Evolutionary conservation across 164 flowering plant species (phyloP).

Genomic region (Stephania cephalantha): DNA sequence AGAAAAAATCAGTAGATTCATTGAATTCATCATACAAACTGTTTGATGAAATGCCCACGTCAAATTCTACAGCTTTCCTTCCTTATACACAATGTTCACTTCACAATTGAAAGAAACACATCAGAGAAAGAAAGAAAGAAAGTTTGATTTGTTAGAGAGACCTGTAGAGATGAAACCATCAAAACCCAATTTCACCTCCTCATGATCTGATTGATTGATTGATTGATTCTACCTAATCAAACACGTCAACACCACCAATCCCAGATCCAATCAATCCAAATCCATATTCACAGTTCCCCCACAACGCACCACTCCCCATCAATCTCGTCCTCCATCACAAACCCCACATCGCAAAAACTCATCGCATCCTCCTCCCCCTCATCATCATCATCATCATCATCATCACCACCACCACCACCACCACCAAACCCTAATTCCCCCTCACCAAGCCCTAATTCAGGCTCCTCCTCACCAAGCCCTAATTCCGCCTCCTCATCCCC

Average conservation of each 20-base stretch:
- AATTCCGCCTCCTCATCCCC: background rate
- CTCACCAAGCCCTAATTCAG: too few species aligned
- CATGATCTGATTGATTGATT: too few species aligned
- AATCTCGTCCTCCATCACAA: constrained; percentile 32
- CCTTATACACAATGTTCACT: too few species aligned
- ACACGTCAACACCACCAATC: too few species aligned
- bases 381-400: background rate
- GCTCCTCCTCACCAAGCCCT: too few species aligned
- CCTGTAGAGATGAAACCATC: background rate
- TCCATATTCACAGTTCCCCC: constrained; percentile 23
- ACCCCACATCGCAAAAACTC: constrained; percentile 42
- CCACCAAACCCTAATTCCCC: background rate
- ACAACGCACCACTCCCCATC: constrained; percentile 64
- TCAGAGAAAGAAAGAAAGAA: background rate
- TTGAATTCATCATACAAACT: background rate
- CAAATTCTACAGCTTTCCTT: background rate
- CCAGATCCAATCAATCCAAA: background rate
- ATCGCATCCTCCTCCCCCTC: constrained; percentile 19
- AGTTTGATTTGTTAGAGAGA: background rate
- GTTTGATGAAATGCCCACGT: background rate
- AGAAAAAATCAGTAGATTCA: too few species aligned
- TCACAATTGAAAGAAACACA: background rate
- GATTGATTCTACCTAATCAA: too few species aligned
- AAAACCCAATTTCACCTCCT: background rate
- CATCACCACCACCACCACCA: background rate